Evolutionary conservation across 306 rosid species (phyloP).

Genomic region (Oemleria cerasiformis): DNA sequence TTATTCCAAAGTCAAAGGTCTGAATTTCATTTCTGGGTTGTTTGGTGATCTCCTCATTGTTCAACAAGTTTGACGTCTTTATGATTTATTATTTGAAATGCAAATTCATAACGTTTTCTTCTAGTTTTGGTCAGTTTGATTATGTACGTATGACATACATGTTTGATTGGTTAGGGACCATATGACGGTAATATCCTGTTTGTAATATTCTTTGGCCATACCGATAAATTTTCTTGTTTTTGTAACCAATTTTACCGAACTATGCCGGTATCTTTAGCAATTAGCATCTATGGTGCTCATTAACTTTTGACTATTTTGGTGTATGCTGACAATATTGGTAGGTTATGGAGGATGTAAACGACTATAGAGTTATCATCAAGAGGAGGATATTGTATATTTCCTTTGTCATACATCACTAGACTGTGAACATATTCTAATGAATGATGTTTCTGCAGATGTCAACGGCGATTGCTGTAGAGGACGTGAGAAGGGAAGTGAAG

Average conservation of each 20-base stretch:
- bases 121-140: conserved; percentile 6
- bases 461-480: conserved; percentile 79
- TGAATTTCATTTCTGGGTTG: neutral
- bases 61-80: neutral
- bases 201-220: neutral
- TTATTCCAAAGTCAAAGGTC: conserved; percentile 91
- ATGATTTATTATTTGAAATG: neutral
- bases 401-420: conserved; percentile 15
- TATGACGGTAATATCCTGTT: conserved; percentile 2
- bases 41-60: no score
- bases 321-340: neutral
- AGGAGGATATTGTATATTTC: conserved; percentile 2
- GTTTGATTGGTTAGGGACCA: no score
- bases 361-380: neutral
- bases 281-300: neutral
- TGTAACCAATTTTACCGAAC: neutral
- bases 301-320: neutral
- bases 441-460: conserved; percentile 60
- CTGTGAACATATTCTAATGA: conserved; percentile 21
- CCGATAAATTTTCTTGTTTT: no score
- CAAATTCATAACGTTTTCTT: neutral
- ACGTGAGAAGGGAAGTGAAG: conserved; percentile 86
- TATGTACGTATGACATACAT: no score
- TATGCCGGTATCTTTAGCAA: neutral
- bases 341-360: neutral